phyloP scores from a whole-genome alignment of 2,329 filamentous ascomycete genomes.

The Trichoderma oligosporum region DNA sequence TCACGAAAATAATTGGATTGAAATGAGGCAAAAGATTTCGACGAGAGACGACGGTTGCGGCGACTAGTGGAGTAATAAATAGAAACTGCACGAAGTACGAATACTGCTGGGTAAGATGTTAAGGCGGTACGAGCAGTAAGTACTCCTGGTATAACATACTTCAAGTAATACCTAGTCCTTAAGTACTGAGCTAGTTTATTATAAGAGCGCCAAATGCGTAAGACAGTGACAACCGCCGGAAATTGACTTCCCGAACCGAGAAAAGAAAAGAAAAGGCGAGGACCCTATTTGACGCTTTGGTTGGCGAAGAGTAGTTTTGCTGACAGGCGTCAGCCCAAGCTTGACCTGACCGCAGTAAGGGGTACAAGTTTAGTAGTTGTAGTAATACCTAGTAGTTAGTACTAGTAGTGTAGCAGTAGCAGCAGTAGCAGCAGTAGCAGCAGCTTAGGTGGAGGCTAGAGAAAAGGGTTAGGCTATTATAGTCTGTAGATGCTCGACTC shows the following conservation, averaged over 20 bases:
- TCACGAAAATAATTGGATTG: neutral
- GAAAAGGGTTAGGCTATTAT: no score
- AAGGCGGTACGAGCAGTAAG: no score
- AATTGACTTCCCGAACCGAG: neutral
- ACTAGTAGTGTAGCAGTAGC: no score
- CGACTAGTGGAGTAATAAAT: no score
- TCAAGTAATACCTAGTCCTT: neutral
- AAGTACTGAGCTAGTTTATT: slow-evolving; percentile 1
- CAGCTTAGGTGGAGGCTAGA: no score
- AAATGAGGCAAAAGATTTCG: neutral
- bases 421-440: no score
- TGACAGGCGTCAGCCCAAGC: slow-evolving; percentile 14
- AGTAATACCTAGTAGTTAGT: no score
- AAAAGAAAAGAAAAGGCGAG: neutral
- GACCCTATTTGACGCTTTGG: neutral
- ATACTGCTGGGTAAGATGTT: no score
- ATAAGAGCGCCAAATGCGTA: slow-evolving; percentile 2
- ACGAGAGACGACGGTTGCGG: no score
- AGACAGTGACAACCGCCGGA: slow-evolving; percentile 13
- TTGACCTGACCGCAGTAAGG: neutral
- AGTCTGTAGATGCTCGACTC: no score
- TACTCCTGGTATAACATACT: neutral
- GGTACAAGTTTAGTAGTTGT: no score
- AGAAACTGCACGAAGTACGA: no score
- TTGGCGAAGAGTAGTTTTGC: slow-evolving; percentile 1